A percentile compares a stretch with the other conserved stretches of the same genome.
Conservation (phyloP, 2,329 filamentous ascomycete genomes). For the Didymella exigua region DNA sequence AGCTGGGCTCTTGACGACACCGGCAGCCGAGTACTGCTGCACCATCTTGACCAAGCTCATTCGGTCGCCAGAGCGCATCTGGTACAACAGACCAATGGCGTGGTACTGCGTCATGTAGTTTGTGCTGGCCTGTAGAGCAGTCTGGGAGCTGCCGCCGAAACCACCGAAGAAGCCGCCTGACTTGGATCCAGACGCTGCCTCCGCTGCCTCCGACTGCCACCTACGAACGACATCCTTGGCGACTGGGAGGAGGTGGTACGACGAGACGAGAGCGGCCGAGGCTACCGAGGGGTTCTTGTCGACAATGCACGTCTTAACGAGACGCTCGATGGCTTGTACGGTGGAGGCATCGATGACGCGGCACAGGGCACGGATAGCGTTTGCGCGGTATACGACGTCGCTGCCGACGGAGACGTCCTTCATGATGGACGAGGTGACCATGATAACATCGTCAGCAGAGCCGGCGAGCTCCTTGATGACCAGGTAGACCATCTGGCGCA, state of each 20-base stretch:
- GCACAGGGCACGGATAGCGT: constrained; percentile 93
- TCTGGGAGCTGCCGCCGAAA: constrained; percentile 79
- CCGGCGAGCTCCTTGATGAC: constrained; percentile 96
- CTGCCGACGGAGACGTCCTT: constrained; percentile 97
- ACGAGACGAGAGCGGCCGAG: constrained; percentile 92
- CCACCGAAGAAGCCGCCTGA: constrained; percentile 90
- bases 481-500: constrained; percentile 98
- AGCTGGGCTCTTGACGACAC: constrained; percentile 92
- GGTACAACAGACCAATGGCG: constrained; percentile 94
- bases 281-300: constrained; percentile 98
- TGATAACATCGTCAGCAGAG: constrained; percentile 98
- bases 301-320: constrained; percentile 99
- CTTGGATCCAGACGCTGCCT: constrained; percentile 89
- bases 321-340: constrained; percentile 95
- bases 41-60: constrained; percentile 99
- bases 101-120: constrained; percentile 99
- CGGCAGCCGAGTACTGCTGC: constrained; percentile 93
- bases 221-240: constrained; percentile 92
- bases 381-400: constrained; percentile 81
- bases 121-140: constrained; percentile 73
- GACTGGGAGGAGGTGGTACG: constrained; percentile 96
- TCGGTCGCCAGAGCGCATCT: constrained; percentile 95
- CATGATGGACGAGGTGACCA: constrained; percentile 99
- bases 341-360: constrained; percentile 95
- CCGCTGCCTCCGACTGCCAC: constrained; percentile 98